Conservation (phyloP, 352 stramenopile genomes). For the Globisporangium perplexum region DNA sequence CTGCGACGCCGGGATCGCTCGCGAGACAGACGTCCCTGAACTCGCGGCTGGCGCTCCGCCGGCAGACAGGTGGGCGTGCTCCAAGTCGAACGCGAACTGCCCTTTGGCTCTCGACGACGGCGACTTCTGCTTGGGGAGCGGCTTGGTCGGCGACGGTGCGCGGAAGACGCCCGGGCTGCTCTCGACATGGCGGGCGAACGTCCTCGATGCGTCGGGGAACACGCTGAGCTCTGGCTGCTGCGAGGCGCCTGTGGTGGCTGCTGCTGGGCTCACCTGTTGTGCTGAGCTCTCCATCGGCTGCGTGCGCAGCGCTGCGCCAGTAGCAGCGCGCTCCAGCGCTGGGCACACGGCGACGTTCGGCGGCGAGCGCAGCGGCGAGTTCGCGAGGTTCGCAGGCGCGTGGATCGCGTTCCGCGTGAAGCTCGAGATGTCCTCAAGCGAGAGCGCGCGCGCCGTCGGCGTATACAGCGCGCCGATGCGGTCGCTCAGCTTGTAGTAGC, state of each 20-base stretch:
- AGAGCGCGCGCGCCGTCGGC: constrained; percentile 49
- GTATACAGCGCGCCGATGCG: constrained; percentile 77
- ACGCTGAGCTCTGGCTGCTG: constrained; percentile 32
- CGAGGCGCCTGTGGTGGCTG: neutral
- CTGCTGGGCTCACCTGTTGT: constrained; percentile 1
- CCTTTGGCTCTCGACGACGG: constrained; percentile 11
- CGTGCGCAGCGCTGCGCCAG: neutral
- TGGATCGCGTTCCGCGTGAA: constrained; percentile 52
- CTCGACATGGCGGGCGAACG: constrained; percentile 57
- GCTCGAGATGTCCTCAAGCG: constrained; percentile 62
- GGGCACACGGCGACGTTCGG: constrained; percentile 46
- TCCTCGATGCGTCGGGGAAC: constrained; percentile 44
- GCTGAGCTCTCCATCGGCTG: neutral
- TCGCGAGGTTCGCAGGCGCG: constrained; percentile 32
- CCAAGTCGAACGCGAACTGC: constrained; percentile 39
- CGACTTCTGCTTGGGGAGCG: constrained; percentile 10
- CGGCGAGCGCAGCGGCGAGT: constrained; percentile 31
- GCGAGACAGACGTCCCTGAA: neutral
- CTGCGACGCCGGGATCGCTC: constrained; percentile 12
- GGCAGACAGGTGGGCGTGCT: constrained; percentile 4
- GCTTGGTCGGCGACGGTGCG: constrained; percentile 40
- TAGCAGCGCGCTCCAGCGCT: constrained; percentile 34
- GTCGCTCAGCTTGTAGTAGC: constrained; percentile 80
- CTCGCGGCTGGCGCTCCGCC: neutral
- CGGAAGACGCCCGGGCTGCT: constrained; percentile 59